Evolutionary conservation across 805 yeast species (phyloP), one percentile per base, ranked within the genome.

Genomic region (Metschnikowia santaceciliae): DNA sequence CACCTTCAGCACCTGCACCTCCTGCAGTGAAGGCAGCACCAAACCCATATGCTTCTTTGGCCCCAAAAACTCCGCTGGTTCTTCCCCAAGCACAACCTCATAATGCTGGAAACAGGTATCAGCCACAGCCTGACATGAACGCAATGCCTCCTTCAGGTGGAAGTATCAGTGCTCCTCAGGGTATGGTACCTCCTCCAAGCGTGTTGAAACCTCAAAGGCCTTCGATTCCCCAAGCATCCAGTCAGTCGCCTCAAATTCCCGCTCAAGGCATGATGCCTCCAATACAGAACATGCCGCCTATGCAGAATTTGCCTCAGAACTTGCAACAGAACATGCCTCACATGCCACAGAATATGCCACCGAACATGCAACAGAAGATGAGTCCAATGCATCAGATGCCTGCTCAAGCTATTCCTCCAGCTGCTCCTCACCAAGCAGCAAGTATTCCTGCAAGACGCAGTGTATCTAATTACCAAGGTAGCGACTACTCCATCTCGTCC

Each of bases 31-130:
- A 65, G 34, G 50, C 54, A 37, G 48, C 60, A 53, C 53, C 45
- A 2, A 72, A 69, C 47, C 73, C 74, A 20, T 70, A 70, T 52
- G 66, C 67, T 10, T 53, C 57, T 8, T 56, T 61, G 45, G 54
- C 54, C 1, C 54, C 55, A 7, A 57, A 55, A 36, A 45, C 39
- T n/a, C 48, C 51, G 1, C 42, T 47, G 39, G 11, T 42, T 23
- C 38, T 32, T 22, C 50, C 36, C 14, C 52, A 37, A 39, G 39
- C 43, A 15, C 51, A 45, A 15, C 34, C 19, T 6, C 22, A 23
- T 7, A 32, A 17, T 6, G 33, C 42, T 1, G 52, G 51, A 32
- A 44, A 35, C 22, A 50, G 46, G 40, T 54, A 56, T 33, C 58
- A 52, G 42, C 59, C 46, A 19, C 56, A 48, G 8, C 20, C 39